A percentile compares a stretch with the other conserved stretches of the same genome.
phyloP scores from a whole-genome alignment of 257 asterid genomes.

The Solanum chiquidenum region DNA sequence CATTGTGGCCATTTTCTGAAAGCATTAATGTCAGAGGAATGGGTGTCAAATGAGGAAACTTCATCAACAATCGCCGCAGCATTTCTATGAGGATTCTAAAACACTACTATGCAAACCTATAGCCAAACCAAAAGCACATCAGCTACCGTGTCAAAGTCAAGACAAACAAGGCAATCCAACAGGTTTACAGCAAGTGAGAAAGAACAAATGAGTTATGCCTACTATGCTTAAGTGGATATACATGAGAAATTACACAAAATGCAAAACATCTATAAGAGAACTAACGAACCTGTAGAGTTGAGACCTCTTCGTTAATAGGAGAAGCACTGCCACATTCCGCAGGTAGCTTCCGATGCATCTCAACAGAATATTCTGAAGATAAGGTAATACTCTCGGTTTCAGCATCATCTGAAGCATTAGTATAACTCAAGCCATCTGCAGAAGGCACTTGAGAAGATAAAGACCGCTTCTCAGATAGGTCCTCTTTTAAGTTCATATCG shows the following conservation, averaged over 20 bases:
- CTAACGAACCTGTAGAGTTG: slow-evolving; percentile 39
- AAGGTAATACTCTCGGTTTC: slow-evolving; percentile 21
- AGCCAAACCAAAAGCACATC: neutral
- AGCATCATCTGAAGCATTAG: slow-evolving; percentile 19
- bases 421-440: slow-evolving; percentile 8
- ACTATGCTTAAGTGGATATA: neutral
- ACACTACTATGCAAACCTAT: neutral
- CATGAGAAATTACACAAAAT: neutral
- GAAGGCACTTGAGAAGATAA: slow-evolving; percentile 9
- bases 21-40: neutral
- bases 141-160: neutral
- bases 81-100: neutral
- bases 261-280: neutral
- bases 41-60: neutral
- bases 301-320: slow-evolving; percentile 17
- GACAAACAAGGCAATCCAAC: neutral
- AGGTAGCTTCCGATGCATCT: slow-evolving; percentile 17
- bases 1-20: neutral
- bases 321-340: slow-evolving; percentile 11
- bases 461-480: slow-evolving; percentile 21
- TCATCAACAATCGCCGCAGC: neutral
- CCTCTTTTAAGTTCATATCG: slow-evolving; percentile 23
- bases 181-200: neutral
- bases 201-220: neutral
- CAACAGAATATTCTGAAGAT: slow-evolving; percentile 20